A percentile compares a stretch with the other conserved stretches of the same genome.
Conservation (phyloP, 148 eudicot genomes). For the Rhododendron vialii region DNA sequence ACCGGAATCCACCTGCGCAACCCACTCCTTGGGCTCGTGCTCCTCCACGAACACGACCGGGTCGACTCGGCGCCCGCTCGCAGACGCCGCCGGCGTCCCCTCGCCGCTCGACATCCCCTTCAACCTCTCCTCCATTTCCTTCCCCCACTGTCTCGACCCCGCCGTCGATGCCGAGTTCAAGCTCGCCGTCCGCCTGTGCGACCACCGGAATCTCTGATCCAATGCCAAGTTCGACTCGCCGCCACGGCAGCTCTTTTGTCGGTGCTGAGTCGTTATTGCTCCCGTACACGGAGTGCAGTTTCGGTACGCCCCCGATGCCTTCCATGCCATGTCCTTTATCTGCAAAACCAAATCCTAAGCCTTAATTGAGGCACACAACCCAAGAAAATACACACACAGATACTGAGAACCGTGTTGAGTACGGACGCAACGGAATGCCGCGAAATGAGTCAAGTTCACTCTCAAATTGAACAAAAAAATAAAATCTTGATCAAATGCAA, state of each 20-base stretch:
- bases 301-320: conserved; percentile 75
- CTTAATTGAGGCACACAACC: neutral
- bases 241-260: conserved; percentile 20
- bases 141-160: conserved; percentile 66
- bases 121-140: conserved; percentile 93
- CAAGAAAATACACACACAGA: neutral
- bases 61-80: conserved; percentile 57
- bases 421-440: neutral
- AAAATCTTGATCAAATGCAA: neutral
- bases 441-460: neutral
- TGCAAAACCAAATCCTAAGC: conserved; percentile 2
- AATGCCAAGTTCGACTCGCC: conserved; percentile 38
- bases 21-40: conserved; percentile 96
- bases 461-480: neutral
- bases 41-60: conserved; percentile 81
- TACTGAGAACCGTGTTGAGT: neutral
- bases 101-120: conserved; percentile 75
- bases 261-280: conserved; percentile 19
- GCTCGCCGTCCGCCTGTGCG: conserved; percentile 65
- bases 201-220: conserved; percentile 51
- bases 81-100: conserved; percentile 46
- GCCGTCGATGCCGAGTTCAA: conserved; percentile 50
- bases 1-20: conserved; percentile 96
- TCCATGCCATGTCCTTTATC: conserved; percentile 83
- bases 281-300: conserved; percentile 58